Percentiles rank a stretch among this genome's conserved stretches.
These are phyloP conservation scores for Melastoma malabathricum DNA, from an alignment of 345 rosid genomes.

Conservation along the genomic window DNA sequence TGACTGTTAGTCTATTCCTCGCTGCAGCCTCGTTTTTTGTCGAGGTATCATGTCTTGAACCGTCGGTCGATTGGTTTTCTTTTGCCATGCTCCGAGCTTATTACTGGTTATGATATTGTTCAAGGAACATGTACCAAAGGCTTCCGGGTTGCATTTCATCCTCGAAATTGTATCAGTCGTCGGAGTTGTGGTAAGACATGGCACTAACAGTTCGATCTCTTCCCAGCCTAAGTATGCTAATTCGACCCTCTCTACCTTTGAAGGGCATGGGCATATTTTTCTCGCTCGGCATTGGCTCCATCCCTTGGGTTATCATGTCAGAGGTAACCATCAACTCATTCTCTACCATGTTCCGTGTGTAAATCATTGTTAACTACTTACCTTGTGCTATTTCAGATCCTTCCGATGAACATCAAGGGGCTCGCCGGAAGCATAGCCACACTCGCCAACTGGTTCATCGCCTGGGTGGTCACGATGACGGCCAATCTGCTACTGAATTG, in stretches of 20 bases:
- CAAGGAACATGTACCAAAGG: slow-evolving; percentile 41
- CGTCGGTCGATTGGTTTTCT: background rate
- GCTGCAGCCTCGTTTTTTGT: slow-evolving; percentile 53
- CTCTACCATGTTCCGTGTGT: too few relatives aligned
- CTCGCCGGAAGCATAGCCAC: slow-evolving; percentile 93
- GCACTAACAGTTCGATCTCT: slow-evolving; percentile 1
- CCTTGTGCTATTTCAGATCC: slow-evolving; percentile 36
- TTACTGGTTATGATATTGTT: background rate
- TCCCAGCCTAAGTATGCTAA: background rate
- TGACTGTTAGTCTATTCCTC: slow-evolving; percentile 63
- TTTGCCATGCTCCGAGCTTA: background rate
- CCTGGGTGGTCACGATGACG: slow-evolving; percentile 71
- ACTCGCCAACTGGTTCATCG: slow-evolving; percentile 58
- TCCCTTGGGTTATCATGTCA: slow-evolving; percentile 97
- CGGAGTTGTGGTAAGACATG: slow-evolving; percentile 69
- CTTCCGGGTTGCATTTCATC: slow-evolving; percentile 38
- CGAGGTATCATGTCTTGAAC: slow-evolving; percentile 26
- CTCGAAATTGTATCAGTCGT: slow-evolving; percentile 52
- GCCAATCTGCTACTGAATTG: slow-evolving; percentile 77
- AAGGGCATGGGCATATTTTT: slow-evolving; percentile 63
- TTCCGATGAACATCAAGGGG: slow-evolving; percentile 79
- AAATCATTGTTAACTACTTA: too few relatives aligned
- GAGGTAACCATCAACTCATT: slow-evolving; percentile 36
- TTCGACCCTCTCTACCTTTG: background rate
- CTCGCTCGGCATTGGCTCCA: slow-evolving; percentile 88